Percentiles rank a stretch among this genome's conserved stretches.
phyloP scores from a whole-genome alignment of 2,329 filamentous ascomycete species.

The Geoglossum cookeanum region DNA sequence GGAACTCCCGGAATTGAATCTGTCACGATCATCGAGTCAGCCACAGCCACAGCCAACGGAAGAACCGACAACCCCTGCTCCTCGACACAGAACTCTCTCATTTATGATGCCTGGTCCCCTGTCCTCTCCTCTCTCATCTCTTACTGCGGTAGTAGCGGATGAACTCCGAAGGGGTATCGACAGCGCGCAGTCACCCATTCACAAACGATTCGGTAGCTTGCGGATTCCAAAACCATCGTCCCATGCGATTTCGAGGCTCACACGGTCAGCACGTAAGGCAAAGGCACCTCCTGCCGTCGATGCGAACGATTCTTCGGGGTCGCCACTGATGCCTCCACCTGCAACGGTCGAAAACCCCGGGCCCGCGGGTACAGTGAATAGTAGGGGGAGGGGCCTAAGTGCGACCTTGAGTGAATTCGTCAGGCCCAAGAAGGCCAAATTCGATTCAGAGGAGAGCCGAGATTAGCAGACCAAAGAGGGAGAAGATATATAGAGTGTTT shows the following conservation, averaged over 20 bases:
- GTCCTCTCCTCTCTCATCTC: conserved; percentile 38
- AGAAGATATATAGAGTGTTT: not conserved
- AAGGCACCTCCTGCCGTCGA: not conserved
- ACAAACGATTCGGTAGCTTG: not conserved
- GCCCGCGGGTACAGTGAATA: not conserved
- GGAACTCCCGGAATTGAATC: conserved; percentile 13
- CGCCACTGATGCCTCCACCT: not conserved
- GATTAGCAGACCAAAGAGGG: not conserved
- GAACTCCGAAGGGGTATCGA: conserved; percentile 38
- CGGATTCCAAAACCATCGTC: not conserved
- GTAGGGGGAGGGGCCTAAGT: not conserved
- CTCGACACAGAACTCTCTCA: conserved; percentile 24
- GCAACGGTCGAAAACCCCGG: not conserved
- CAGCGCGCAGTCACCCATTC: conserved; percentile 13
- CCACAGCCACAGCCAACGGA: conserved; percentile 17
- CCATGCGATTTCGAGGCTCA: not conserved
- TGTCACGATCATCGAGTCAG: conserved; percentile 2
- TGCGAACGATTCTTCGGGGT: not conserved
- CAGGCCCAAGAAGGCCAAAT: not conserved
- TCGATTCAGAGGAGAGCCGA: not conserved
- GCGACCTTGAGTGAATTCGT: not conserved
- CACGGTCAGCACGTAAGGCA: not conserved
- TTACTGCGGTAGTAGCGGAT: conserved; percentile 46
- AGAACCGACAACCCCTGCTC: conserved; percentile 21
- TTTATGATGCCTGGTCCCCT: conserved; percentile 38